Base-by-base conservation (phyloP, 345 rosid genomes). In the Salix caprea region DNA sequence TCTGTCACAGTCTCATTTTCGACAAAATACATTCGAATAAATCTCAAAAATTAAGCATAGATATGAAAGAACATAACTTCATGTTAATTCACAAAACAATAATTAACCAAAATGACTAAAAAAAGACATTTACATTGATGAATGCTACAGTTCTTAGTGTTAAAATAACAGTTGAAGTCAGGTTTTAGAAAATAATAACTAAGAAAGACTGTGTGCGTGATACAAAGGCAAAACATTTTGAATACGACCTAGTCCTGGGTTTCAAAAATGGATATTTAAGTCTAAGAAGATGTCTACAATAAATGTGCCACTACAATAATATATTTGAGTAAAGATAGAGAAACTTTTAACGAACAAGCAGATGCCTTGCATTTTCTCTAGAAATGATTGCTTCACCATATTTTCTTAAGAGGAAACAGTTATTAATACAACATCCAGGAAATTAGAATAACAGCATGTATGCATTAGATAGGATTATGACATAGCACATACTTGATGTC, bases 401-500 rank as follows among this genome's bases (percentile, higher is more conserved):
- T 7, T 52, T 52, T 19, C 58, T 52, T 19, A 6, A 2, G n/a
- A 52, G 19, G 58, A 21, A 19, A 52, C 7, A n/a, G 58, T 6
- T 52, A 19, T 52, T 52, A 52, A 52, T 19, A 52, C 58, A 52
- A 2, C 23, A 19, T 52, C 58, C 58, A 61, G 14, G 65, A n/a
- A 74, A 28, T 14, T 1, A 60, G 36, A 42, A 34, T 26, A 67
- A 46, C 34, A 62, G 36, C 36, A 74, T 2, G 0, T 34, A 46
- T 19, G 52, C 19, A 60, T 5, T 15, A n/a, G 36, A 69, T 26
- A 30, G 65, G 42, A 67, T 56, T 37, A 23, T 50, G 42, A 24
- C 15, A 30, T 7, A 42, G 34, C 62, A 48, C 44, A 67, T 79
- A 91, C 97, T 80, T 90, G 97, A 83, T 94, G 94, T 52, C 97